A percentile compares a stretch with the other conserved stretches of the same genome.
Conservation (phyloP, 441 rosid species). For the Corymbia calophylla region DNA sequence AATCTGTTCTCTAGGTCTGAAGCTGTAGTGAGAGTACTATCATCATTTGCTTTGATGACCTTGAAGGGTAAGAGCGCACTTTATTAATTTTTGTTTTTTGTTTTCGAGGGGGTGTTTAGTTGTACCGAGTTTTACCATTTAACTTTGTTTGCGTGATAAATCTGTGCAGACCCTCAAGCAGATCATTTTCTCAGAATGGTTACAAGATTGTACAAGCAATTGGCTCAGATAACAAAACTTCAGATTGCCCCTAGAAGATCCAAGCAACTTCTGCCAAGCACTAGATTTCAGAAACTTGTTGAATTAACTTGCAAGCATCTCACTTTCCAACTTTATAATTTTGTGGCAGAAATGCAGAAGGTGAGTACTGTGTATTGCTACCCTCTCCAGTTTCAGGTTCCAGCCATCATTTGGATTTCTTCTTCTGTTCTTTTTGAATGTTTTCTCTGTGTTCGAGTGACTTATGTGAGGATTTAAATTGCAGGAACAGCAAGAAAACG, state of each 20-base stretch:
- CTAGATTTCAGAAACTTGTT: slow-evolving; percentile 64
- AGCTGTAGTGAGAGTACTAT: slow-evolving; percentile 46
- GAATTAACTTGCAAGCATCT: slow-evolving; percentile 72
- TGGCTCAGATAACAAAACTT: slow-evolving; percentile 69
- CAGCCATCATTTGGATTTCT: neutral
- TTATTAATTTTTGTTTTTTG: neutral
- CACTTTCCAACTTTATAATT: slow-evolving; percentile 62
- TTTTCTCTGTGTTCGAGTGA: neutral
- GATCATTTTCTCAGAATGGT: slow-evolving; percentile 52
- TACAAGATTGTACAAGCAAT: slow-evolving; percentile 65
- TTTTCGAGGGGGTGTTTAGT: neutral
- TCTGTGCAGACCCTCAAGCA: slow-evolving; percentile 59
- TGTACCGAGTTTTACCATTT: neutral
- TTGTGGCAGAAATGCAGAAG: slow-evolving; percentile 59
- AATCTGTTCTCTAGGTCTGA: slow-evolving; percentile 49
- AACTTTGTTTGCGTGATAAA: neutral
- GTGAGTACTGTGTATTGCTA: slow-evolving; percentile 15
- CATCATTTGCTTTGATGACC: slow-evolving; percentile 64
- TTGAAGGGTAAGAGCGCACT: slow-evolving; percentile 44
- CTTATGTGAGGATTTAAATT: neutral
- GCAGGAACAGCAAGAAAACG: slow-evolving; percentile 64
- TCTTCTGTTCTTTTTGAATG: neutral
- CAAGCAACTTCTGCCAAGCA: slow-evolving; percentile 65
- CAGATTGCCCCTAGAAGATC: slow-evolving; percentile 69
- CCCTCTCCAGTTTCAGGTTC: neutral